Conservation (phyloP, 106 monocot species). For the Iris macrosiphon region DNA sequence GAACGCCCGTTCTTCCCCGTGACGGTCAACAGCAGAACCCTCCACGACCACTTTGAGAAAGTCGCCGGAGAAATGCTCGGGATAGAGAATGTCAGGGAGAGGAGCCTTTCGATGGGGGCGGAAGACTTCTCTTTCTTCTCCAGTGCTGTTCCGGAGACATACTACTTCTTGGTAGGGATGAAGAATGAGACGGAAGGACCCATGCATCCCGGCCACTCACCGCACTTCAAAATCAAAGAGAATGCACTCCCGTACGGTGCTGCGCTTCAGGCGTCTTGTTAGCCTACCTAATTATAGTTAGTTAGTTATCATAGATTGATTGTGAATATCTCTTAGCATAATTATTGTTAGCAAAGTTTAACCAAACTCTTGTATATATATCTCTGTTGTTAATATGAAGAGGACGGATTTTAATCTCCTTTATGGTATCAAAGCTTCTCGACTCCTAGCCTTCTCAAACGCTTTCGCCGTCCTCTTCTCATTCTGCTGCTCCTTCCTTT, state of each 20-base stretch:
- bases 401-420: no score
- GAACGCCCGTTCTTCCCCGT: slow-evolving; percentile 41
- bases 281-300: no score
- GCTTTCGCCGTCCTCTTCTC: no score
- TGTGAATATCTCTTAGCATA: no score
- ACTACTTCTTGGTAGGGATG: slow-evolving; percentile 78
- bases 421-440: no score
- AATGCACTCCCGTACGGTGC: slow-evolving; percentile 66
- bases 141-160: slow-evolving; percentile 49
- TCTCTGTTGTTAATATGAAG: no score
- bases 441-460: no score
- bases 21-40: slow-evolving; percentile 56
- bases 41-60: slow-evolving; percentile 48
- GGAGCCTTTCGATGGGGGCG: slow-evolving; percentile 55
- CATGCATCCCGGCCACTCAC: slow-evolving; percentile 31
- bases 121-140: slow-evolving; percentile 81
- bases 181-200: slow-evolving; percentile 11
- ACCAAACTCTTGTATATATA: no score
- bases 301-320: no score
- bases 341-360: no score
- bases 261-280: slow-evolving; percentile 68
- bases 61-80: slow-evolving; percentile 52
- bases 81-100: slow-evolving; percentile 17
- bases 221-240: slow-evolving; percentile 53
- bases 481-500: no score